phyloP scores from a whole-genome alignment of 805 yeast species.

The Metschnikowia hibisci region DNA sequence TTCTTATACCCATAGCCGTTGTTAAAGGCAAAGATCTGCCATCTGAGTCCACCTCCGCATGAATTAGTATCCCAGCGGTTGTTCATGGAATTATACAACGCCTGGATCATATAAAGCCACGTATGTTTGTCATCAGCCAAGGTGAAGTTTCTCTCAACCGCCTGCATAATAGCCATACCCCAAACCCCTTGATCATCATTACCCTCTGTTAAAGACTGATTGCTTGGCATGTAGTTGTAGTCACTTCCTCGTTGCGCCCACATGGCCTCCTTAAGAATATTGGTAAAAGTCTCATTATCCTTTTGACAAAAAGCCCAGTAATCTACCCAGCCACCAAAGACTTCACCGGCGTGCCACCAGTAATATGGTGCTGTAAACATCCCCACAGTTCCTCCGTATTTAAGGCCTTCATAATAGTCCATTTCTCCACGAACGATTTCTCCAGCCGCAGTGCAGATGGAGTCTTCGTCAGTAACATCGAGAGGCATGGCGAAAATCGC shows the following conservation, averaged over 20 bases:
- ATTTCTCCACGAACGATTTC: conserved; percentile 35
- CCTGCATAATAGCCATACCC: conserved; percentile 46
- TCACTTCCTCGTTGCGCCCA: conserved; percentile 41
- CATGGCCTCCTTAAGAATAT: conserved; percentile 36
- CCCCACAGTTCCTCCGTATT: conserved; percentile 44
- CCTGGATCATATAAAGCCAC: conserved; percentile 42
- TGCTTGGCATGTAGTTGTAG: conserved; percentile 42
- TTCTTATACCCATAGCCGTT: conserved; percentile 45
- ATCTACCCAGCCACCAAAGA: conserved; percentile 45
- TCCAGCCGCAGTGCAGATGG: conserved; percentile 41
- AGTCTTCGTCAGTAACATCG: conserved; percentile 34
- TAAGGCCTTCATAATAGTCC: conserved; percentile 43
- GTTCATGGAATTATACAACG: conserved; percentile 43
- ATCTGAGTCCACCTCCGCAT: conserved; percentile 43
- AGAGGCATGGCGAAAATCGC: conserved; percentile 19
- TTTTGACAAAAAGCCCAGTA: conserved; percentile 37
- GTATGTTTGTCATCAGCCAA: conserved; percentile 27
- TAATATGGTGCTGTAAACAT: conserved; percentile 44
- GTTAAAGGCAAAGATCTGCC: conserved; percentile 49
- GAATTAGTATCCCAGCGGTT: conserved; percentile 39
- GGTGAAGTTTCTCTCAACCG: conserved; percentile 41
- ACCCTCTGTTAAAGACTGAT: conserved; percentile 46
- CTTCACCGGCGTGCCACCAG: conserved; percentile 55
- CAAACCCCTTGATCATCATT: conserved; percentile 54
- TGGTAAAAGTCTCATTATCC: conserved; percentile 29